Evolutionary conservation across 441 rosid species (phyloP).

Genomic region (Melastoma candidum): DNA sequence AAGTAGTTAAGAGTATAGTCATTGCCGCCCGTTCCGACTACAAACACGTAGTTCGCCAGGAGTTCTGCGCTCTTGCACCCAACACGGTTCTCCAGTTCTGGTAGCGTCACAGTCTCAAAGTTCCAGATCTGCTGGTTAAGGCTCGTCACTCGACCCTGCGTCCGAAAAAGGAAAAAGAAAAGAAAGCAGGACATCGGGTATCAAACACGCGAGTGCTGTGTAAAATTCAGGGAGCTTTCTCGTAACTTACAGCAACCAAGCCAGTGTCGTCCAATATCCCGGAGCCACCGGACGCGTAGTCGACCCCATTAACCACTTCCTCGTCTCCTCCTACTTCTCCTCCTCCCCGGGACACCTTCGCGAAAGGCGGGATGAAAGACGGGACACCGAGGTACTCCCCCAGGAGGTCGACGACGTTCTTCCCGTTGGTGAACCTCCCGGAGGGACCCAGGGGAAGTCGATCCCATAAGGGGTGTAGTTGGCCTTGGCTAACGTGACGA

Average conservation of each 20-base stretch:
- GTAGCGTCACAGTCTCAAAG: slow-evolving; percentile 32
- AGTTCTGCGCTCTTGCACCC: slow-evolving; percentile 12
- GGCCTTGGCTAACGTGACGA: slow-evolving; percentile 30
- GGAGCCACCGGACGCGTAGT: slow-evolving; percentile 52
- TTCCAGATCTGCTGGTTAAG: slow-evolving; percentile 33
- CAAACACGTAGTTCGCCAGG: slow-evolving; percentile 27
- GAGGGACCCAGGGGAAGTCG: slow-evolving; percentile 43
- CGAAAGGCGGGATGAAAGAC: slow-evolving; percentile 26
- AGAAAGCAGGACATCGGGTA: too few relatives aligned
- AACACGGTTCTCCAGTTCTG: slow-evolving; percentile 18
- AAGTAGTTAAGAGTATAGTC: slow-evolving; percentile 52
- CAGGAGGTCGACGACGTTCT: slow-evolving; percentile 44
- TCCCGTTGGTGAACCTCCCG: slow-evolving; percentile 50
- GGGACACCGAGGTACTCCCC: slow-evolving; percentile 31
- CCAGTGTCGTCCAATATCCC: slow-evolving; percentile 52
- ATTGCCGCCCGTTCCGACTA: slow-evolving; percentile 48
- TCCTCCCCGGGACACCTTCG: slow-evolving; percentile 29
- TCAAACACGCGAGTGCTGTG: too few relatives aligned
- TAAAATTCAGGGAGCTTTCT: too few relatives aligned
- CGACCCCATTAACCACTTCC: slow-evolving; percentile 31
- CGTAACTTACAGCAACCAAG: slow-evolving; percentile 21
- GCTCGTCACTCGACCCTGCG: slow-evolving; percentile 33
- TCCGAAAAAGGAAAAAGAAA: too few relatives aligned
- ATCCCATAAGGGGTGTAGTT: slow-evolving; percentile 44
- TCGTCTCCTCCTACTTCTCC: slow-evolving; percentile 7